A percentile compares a stretch with the other conserved stretches of the same genome.
phyloP scores from a whole-genome alignment of 345 rosid genomes.

The Draba incana region DNA sequence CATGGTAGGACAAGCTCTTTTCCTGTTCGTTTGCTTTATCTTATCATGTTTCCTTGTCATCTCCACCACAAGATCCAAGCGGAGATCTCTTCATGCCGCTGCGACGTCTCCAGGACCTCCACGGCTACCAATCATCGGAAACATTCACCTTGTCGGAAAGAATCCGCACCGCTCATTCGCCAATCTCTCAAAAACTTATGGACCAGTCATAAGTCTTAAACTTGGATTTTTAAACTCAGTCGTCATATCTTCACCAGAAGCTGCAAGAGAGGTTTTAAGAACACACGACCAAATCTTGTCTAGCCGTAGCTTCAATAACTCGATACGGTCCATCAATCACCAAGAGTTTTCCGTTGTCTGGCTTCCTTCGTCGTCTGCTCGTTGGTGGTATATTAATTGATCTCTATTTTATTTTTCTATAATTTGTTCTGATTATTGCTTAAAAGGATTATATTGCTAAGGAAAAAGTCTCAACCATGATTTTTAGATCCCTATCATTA shows the following conservation, averaged over 20 bases:
- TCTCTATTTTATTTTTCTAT: not conserved
- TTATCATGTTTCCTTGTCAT: constrained; percentile 45
- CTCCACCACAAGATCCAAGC: constrained; percentile 33
- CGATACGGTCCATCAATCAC: constrained; percentile 23
- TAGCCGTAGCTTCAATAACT: constrained; percentile 15
- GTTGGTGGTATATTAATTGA: constrained; percentile 36
- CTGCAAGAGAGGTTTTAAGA: constrained; percentile 25
- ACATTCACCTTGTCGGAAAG: constrained; percentile 43
- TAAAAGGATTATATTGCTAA: no score
- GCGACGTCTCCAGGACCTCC: constrained; percentile 35
- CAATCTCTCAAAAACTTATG: constrained; percentile 44
- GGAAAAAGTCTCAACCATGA: no score
- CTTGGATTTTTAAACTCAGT: constrained; percentile 22
- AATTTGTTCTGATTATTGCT: no score
- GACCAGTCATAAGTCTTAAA: constrained; percentile 48
- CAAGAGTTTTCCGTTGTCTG: constrained; percentile 26
- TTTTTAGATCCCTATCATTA: no score
- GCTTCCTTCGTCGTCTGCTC: constrained; percentile 31
- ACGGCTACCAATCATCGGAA: constrained; percentile 45
- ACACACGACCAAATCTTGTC: constrained; percentile 40
- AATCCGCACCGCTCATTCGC: constrained; percentile 40
- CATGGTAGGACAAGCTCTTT: constrained; percentile 34
- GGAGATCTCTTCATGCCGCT: not conserved
- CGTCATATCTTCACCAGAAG: constrained; percentile 29
- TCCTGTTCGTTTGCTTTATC: constrained; percentile 41